A percentile compares a stretch with the other conserved stretches of the same genome.
Conservation (phyloP, 495 filamentous ascomycete species). For the Talaromyces ruber region DNA sequence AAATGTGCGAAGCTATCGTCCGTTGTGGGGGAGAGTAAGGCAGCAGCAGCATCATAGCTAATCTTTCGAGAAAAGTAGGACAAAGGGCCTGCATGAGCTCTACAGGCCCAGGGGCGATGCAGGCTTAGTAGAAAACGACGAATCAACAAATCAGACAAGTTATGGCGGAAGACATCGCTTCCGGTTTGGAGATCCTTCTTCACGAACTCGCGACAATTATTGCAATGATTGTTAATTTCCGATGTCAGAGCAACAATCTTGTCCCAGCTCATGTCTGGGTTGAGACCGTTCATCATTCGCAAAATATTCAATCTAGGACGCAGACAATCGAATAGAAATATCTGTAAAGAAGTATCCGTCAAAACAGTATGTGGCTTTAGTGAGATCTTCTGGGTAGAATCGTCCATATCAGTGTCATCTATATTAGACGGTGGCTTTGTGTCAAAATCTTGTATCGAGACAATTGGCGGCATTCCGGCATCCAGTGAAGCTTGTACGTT, state of each 20-base stretch:
- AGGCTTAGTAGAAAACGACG: not conserved
- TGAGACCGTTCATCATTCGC: not conserved
- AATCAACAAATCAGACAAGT: not conserved
- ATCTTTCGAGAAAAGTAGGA: not conserved
- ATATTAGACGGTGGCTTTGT: not conserved
- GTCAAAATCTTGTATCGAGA: not conserved
- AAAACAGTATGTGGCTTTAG: not conserved
- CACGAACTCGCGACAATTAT: not conserved
- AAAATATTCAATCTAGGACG: not conserved
- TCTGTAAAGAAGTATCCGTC: not conserved
- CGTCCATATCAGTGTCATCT: not conserved
- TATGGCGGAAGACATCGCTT: not conserved
- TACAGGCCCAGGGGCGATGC: not conserved
- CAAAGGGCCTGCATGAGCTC: not conserved
- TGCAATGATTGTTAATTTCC: not conserved
- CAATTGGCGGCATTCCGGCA: conserved; percentile 39
- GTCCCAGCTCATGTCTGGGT: not conserved
- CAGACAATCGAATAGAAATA: not conserved
- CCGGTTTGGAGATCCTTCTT: not conserved
- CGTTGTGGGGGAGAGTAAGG: not conserved
- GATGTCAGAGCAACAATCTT: not conserved
- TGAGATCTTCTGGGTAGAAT: not conserved
- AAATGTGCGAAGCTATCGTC: not conserved
- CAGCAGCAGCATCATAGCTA: not conserved
- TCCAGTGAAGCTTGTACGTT: conserved; percentile 48